These are phyloP conservation scores for Penicillium alfredii DNA, from an alignment of 495 filamentous ascomycete species.

Conservation along the genomic window DNA sequence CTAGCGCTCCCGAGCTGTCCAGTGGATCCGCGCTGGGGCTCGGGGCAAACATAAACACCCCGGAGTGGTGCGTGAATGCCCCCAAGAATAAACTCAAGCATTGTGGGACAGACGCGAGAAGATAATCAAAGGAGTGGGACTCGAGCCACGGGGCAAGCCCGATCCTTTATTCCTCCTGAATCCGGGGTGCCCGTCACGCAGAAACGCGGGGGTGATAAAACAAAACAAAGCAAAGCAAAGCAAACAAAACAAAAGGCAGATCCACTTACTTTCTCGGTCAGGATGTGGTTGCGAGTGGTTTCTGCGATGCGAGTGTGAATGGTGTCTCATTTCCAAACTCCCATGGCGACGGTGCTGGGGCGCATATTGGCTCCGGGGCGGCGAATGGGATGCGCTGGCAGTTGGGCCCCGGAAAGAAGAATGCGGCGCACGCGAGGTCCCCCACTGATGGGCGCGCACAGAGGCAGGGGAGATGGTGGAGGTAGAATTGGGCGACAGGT, in stretches of 20 bases:
- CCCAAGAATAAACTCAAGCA: neutral
- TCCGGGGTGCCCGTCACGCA: conserved; percentile 14
- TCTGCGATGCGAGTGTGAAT: conserved; percentile 19
- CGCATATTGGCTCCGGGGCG: conserved; percentile 11
- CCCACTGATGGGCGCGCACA: conserved; percentile 13
- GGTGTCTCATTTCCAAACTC: conserved; percentile 19
- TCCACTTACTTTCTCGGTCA: conserved; percentile 30
- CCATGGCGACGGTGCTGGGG: conserved; percentile 20
- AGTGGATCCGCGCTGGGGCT: conserved; percentile 37
- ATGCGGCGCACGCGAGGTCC: conserved; percentile 8
- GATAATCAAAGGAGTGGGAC: conserved; percentile 18
- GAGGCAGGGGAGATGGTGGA: conserved; percentile 12
- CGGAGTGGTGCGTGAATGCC: conserved; percentile 6
- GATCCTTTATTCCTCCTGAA: conserved; percentile 18
- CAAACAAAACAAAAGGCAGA: conserved; percentile 1
- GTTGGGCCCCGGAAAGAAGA: conserved; percentile 10
- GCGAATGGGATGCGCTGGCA: conserved; percentile 16
- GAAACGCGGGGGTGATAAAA: conserved; percentile 7
- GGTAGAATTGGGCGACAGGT: conserved; percentile 14
- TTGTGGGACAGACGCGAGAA: conserved; percentile 9
- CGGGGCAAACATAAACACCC: conserved; percentile 21
- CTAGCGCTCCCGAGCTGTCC: conserved; percentile 38
- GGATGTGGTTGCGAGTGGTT: conserved; percentile 22
- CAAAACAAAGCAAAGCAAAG: conserved; percentile 1
- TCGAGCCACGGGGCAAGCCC: conserved; percentile 24